Conservation (phyloP, 2,329 filamentous ascomycete genomes). For the Penicillium sp. region DNA sequence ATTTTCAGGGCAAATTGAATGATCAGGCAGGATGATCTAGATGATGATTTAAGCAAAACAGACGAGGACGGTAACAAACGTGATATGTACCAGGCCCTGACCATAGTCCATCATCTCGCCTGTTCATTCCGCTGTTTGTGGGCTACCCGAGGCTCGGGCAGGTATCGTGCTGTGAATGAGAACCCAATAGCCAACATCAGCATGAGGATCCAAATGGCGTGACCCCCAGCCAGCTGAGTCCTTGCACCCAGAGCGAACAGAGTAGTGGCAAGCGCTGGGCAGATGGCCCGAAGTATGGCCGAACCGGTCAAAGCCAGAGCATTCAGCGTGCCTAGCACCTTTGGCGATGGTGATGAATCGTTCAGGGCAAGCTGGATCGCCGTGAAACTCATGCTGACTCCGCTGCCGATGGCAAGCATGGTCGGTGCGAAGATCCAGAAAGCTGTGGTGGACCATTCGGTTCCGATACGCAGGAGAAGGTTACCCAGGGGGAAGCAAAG, state of each 20-base stretch:
- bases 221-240: slow-evolving; percentile 59
- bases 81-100: no score
- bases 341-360: slow-evolving; percentile 63
- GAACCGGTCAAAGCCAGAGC: slow-evolving; percentile 61
- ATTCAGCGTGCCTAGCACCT: slow-evolving; percentile 67
- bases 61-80: no score
- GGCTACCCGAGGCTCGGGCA: slow-evolving; percentile 14
- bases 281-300: slow-evolving; percentile 61
- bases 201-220: slow-evolving; percentile 57
- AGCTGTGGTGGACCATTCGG: slow-evolving; percentile 31
- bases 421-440: slow-evolving; percentile 58
- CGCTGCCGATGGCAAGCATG: slow-evolving; percentile 54
- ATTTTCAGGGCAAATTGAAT: no score
- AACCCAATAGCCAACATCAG: slow-evolving; percentile 35
- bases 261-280: slow-evolving; percentile 62
- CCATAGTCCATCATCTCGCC: not conserved
- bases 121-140: slow-evolving; percentile 1
- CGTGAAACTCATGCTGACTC: slow-evolving; percentile 67
- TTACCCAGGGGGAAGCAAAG: slow-evolving; percentile 53
- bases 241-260: slow-evolving; percentile 65
- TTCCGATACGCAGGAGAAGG: slow-evolving; percentile 49
- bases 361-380: slow-evolving; percentile 70
- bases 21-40: no score
- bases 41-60: not conserved
- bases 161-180: slow-evolving; percentile 25